These are phyloP conservation scores for Aulographum hederae DNA, from an alignment of 2,329 filamentous ascomycete genomes.

Conservation along the genomic window DNA sequence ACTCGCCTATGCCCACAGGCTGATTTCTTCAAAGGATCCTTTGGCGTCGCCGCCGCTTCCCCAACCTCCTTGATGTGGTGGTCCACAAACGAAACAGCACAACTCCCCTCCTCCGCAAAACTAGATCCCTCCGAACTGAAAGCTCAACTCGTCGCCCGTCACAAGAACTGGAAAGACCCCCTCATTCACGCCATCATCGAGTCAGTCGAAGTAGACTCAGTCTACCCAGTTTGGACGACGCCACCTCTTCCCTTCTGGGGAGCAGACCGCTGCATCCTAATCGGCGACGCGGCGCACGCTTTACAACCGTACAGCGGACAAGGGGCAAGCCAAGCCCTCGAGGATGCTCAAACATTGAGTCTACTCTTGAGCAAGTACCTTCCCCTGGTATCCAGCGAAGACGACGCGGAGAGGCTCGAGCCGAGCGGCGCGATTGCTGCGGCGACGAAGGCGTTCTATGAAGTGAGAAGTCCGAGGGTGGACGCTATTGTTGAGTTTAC, in stretches of 20 bases:
- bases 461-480: conserved; percentile 9
- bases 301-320: conserved; percentile 35
- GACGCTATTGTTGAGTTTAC: conserved; percentile 8
- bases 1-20: no score
- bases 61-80: conserved; percentile 23
- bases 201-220: conserved; percentile 19
- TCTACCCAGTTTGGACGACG: conserved; percentile 31
- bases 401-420: conserved; percentile 2
- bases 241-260: conserved; percentile 29
- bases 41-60: conserved; percentile 24
- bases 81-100: conserved; percentile 19
- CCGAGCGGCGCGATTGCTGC: conserved; percentile 5
- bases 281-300: conserved; percentile 40
- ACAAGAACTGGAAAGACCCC: conserved; percentile 27
- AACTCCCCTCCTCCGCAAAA: conserved; percentile 5
- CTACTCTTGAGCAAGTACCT: conserved; percentile 15
- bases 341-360: conserved; percentile 31
- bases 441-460: conserved; percentile 8
- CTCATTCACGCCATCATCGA: conserved; percentile 16
- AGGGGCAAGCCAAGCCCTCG: conserved; percentile 35
- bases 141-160: conserved; percentile 17
- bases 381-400: conserved; percentile 3
- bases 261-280: conserved; percentile 28
- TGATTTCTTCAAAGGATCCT: no score
- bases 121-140: conserved; percentile 10